Evolutionary conservation across 2,329 filamentous ascomycete genomes (phyloP), one percentile per base, ranked within the genome.

Genomic region (Bipolaris cookei): DNA sequence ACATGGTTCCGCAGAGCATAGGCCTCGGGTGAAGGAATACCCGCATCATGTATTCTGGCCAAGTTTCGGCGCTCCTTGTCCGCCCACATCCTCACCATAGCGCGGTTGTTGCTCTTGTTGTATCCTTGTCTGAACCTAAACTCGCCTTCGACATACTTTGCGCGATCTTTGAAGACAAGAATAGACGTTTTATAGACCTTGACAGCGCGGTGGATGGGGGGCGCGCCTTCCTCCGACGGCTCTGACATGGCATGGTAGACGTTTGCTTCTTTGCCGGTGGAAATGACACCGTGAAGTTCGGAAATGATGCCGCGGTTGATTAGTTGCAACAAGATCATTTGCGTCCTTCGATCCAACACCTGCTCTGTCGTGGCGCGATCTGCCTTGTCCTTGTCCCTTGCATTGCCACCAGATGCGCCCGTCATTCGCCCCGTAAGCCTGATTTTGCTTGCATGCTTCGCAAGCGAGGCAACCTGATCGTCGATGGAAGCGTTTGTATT

Each of bases 101-200:
- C 92, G 46, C 93, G 87, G 80, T 92, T 97, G 79, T 92, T 96
- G 65, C 90, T 90, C 82, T 97, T 98, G 79, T 94, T 95, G 74
- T 94, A 95, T 47, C 94, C 94, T 60, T 88, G 84, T 66, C 91
- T 87, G 82, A 99, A 99, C 21, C 95, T 85, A 78, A 93, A 92
- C 78, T 99, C 95, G 64, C 95, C 95, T 0, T 90, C 90, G 61
- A 99, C 95, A 77, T 99, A 99, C 70, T 92, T 90, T 78, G 97
- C 93, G 56, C 95, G 86, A 78, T 99, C 95, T 80, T 98, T 98
- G 86, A 99, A 99, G 21, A 96, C 92, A 30, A 99, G 81, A 63
- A 99, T 99, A 52, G 91, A 90, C 6, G 95, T 99, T 84, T 99
- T 99, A 86, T 99, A 99, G 48, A 99, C 91, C 80, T 99, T 99